These are phyloP conservation scores for Trapa bicornis DNA, from an alignment of 345 rosid genomes.

Conservation along the genomic window DNA sequence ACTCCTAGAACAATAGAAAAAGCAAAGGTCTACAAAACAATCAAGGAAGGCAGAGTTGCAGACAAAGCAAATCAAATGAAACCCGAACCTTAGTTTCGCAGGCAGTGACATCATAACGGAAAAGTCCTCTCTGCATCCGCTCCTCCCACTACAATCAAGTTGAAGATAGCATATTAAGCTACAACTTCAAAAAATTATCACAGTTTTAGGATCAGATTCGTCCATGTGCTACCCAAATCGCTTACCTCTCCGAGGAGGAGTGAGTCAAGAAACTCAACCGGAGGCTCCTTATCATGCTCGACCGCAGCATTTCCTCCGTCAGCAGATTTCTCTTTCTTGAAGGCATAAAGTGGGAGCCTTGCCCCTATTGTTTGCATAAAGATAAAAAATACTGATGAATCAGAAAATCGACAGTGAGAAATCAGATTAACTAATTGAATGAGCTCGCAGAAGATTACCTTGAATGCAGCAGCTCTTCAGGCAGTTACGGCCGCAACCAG, in stretches of 20 bases:
- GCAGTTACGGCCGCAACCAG: conserved; percentile 80
- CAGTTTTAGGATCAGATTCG: background rate
- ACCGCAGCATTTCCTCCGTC: conserved; percentile 13
- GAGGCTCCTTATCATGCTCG: conserved; percentile 24
- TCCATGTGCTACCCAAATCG: background rate
- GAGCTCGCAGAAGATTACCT: conserved; percentile 25
- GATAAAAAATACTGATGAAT: conserved; percentile 1
- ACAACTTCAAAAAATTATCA: background rate
- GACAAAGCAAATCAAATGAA: too few species aligned
- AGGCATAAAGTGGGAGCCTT: conserved; percentile 63
- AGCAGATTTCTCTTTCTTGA: conserved; percentile 32
- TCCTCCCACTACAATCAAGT: conserved; percentile 76
- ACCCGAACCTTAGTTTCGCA: conserved; percentile 77
- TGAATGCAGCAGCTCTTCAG: conserved; percentile 54
- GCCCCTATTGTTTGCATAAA: conserved; percentile 29
- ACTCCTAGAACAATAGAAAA: background rate
- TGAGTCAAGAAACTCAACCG: conserved; percentile 59
- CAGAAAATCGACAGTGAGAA: background rate
- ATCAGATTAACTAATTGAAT: background rate
- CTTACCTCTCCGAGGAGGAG: conserved; percentile 77
- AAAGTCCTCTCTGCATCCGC: conserved; percentile 73
- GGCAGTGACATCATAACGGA: conserved; percentile 91
- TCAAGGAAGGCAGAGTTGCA: background rate
- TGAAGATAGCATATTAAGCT: conserved; percentile 5
- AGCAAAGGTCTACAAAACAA: background rate